These are phyloP conservation scores for Coffea eugenioides DNA, from an alignment of 257 asterid species.

Conservation along the genomic window DNA sequence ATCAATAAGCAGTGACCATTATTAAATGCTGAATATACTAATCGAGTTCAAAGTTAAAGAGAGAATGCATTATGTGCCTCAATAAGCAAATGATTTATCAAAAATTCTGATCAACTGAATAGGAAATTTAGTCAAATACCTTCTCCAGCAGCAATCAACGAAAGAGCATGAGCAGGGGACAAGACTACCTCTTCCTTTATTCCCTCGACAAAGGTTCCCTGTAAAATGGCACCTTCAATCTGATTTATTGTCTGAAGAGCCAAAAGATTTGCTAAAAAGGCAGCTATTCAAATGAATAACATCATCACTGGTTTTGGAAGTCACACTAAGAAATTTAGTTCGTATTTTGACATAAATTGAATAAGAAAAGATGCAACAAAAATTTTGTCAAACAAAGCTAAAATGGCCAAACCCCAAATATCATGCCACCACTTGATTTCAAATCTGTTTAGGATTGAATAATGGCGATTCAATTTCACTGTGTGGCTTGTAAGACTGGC, in stretches of 20 bases:
- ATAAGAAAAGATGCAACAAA: neutral
- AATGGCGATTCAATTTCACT: neutral
- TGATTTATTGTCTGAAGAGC: neutral
- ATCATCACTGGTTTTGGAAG: neutral
- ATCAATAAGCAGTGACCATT: neutral
- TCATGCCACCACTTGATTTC: neutral
- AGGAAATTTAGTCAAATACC: constrained; percentile 34
- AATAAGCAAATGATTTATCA: neutral
- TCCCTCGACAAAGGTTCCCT: constrained; percentile 83
- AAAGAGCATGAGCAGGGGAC: constrained; percentile 95
- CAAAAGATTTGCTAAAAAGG: neutral
- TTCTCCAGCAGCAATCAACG: constrained; percentile 85
- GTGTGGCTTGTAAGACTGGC: neutral
- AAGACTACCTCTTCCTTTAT: constrained; percentile 86
- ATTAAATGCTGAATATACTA: neutral
- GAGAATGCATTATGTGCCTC: neutral
- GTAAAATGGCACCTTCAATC: constrained; percentile 23
- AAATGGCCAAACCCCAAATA: neutral
- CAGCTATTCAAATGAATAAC: neutral
- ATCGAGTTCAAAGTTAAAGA: neutral
- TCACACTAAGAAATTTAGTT: neutral
- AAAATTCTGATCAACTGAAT: neutral
- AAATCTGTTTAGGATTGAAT: neutral
- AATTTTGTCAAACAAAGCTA: neutral
- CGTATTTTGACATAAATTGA: neutral